phyloP scores from a whole-genome alignment of 441 rosid genomes.

The Mallotus japonicus region DNA sequence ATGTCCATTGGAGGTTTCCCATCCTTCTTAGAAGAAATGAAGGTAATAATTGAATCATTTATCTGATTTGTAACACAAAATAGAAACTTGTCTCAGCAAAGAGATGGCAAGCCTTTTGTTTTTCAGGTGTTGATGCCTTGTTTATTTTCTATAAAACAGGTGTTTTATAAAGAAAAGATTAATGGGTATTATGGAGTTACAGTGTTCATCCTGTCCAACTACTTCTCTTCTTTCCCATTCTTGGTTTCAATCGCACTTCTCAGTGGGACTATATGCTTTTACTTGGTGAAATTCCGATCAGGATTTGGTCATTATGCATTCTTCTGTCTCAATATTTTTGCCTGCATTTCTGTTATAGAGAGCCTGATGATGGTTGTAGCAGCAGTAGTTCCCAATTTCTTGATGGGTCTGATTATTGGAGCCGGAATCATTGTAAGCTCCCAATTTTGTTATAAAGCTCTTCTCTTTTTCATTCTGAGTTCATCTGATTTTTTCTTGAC shows the following conservation, averaged over 20 bases:
- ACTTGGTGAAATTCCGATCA: constrained; percentile 69
- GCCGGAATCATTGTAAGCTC: constrained; percentile 78
- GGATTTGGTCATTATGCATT: constrained; percentile 59
- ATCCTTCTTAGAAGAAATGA: constrained; percentile 90
- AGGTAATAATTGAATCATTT: constrained; percentile 34
- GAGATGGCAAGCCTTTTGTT: neutral
- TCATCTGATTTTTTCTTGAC: neutral
- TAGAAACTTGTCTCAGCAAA: neutral
- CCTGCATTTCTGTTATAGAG: constrained; percentile 74
- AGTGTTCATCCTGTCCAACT: constrained; percentile 74
- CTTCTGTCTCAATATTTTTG: constrained; percentile 70
- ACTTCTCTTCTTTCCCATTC: constrained; percentile 80
- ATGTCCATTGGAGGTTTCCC: constrained; percentile 98
- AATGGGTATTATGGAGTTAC: constrained; percentile 87
- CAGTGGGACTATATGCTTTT: constrained; percentile 61
- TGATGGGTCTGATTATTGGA: constrained; percentile 78
- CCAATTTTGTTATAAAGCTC: too few relatives aligned
- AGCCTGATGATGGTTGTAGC: constrained; percentile 97
- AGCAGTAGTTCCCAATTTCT: constrained; percentile 82
- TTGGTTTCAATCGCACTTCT: constrained; percentile 49
- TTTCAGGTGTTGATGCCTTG: neutral
- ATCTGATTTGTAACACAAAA: neutral
- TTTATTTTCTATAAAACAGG: constrained; percentile 34
- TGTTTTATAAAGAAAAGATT: constrained; percentile 68
- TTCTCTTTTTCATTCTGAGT: neutral